Evolutionary conservation across 805 yeast genomes (phyloP).

Genomic region (Wickerhamiella shivajii): DNA sequence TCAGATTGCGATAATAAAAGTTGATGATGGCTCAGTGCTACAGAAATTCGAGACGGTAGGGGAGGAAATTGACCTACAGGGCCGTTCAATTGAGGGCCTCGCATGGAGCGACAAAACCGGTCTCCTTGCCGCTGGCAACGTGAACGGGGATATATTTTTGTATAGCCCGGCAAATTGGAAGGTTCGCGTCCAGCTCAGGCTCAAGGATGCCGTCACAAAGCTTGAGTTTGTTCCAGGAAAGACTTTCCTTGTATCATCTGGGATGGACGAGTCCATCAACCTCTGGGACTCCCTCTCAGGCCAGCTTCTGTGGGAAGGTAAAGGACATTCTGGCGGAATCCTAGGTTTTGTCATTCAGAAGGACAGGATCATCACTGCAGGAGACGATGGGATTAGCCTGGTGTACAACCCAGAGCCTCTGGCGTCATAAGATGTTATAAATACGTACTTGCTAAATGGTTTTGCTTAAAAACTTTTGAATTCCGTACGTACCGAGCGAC

Average conservation of each 20-base stretch:
- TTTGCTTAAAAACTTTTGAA: neutral
- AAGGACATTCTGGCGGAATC: slow-evolving; percentile 91
- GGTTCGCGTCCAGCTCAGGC: slow-evolving; percentile 51
- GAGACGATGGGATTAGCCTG: slow-evolving; percentile 90
- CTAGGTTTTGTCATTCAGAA: slow-evolving; percentile 65
- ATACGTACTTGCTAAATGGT: neutral
- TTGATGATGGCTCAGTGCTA: slow-evolving; percentile 57
- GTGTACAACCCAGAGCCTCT: slow-evolving; percentile 33
- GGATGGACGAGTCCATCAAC: slow-evolving; percentile 75
- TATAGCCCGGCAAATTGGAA: slow-evolving; percentile 82
- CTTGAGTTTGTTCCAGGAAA: slow-evolving; percentile 42
- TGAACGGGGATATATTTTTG: slow-evolving; percentile 70
- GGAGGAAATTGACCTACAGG: slow-evolving; percentile 30
- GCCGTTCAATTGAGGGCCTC: slow-evolving; percentile 65
- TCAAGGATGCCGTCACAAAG: slow-evolving; percentile 77
- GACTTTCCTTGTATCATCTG: slow-evolving; percentile 43
- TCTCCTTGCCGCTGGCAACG: slow-evolving; percentile 75
- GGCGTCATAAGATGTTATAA: slow-evolving; percentile 1
- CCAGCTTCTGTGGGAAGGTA: slow-evolving; percentile 56
- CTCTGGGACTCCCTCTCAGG: slow-evolving; percentile 87
- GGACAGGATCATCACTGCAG: slow-evolving; percentile 70
- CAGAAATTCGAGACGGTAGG: slow-evolving; percentile 46
- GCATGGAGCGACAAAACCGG: slow-evolving; percentile 57
- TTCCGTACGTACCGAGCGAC: slow-evolving; percentile 26
- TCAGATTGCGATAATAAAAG: slow-evolving; percentile 60